Base-by-base conservation (phyloP, 371 early-diverging fungal species). In the Nematocida displodere region DNA sequence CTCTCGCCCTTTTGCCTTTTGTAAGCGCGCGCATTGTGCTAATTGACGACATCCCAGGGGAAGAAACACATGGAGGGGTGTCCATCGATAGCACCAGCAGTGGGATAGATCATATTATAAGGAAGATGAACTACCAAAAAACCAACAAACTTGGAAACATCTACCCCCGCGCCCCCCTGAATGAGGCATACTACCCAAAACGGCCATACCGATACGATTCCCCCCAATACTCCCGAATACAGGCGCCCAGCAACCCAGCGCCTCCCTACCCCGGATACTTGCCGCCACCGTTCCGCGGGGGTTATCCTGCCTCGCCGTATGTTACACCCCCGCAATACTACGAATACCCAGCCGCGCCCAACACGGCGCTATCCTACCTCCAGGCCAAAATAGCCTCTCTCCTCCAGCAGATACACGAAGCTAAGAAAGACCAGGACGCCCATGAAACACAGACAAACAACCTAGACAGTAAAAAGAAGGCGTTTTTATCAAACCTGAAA, bases 11-110 rank as follows among this genome's bases (percentile, higher is more conserved):
- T 31, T n/a, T 65, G 24, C 50, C 64, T 5, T 63, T 8, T 20
- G 22, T 39, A 15, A 7, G 26, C 3, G 8, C 54, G 11, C 8
- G 33, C 26, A 48, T 65, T 15, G 54, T 65, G 2, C 24, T 65
- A 17, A 48, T 65, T 13, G 66, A 65, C 22, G 66, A 65, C 36
- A 50, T 65, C 13, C 28, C 52, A 13, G 28, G 28, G 8, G 52
- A 52, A 52, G n/a, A 13, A 33, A 64, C n/a, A 33, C 64, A 64
- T 29, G 64, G 64, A 0, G 8, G 26, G 13, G 33, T 64, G 47
- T 48, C 64, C 26, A 64, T 64, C 22, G 50, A 64, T 24, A 64
- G 64, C 50, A 64, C 64, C 46, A 64, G 47, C 24, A 64, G 49
- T 33, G 47, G 47, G 28, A 7, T 49, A 47, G 33, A 33, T 50